phyloP scores from a whole-genome alignment of 148 eudicot genomes.

The Rhododendron molle region DNA sequence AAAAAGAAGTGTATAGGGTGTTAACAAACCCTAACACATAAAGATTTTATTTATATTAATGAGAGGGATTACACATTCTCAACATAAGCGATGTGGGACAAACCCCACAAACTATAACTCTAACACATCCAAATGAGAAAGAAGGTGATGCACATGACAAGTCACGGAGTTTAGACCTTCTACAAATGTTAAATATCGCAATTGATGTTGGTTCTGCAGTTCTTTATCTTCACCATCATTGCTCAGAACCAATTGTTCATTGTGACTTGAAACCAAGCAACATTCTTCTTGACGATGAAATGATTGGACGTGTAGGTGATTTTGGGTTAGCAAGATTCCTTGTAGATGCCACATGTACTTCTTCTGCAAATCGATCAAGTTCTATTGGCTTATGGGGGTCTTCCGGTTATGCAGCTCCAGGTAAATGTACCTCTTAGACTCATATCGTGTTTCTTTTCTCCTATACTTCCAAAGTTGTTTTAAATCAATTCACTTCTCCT shows the following conservation, averaged over 20 bases:
- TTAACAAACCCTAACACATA: too few species aligned
- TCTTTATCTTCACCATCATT: neutral
- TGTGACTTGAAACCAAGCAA: neutral
- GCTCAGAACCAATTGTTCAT: neutral
- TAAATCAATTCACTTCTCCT: too few species aligned
- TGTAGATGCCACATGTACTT: neutral
- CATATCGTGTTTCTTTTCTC: neutral
- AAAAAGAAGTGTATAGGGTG: too few species aligned
- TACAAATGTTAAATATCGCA: neutral
- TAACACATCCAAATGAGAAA: neutral
- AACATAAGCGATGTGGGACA: too few species aligned
- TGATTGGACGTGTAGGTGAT: neutral
- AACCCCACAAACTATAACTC: too few species aligned
- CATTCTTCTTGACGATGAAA: neutral
- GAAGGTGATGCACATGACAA: neutral
- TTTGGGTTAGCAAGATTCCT: conserved; percentile 4
- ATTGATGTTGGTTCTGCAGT: neutral
- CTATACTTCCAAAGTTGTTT: too few species aligned
- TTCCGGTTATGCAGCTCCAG: neutral
- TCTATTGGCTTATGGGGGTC: neutral
- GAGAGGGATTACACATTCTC: too few species aligned
- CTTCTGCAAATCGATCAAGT: neutral
- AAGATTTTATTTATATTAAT: too few species aligned
- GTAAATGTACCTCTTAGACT: neutral
- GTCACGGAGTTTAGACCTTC: neutral